Conservation (phyloP, 345 rosid genomes). For the Euphorbia peplus region DNA sequence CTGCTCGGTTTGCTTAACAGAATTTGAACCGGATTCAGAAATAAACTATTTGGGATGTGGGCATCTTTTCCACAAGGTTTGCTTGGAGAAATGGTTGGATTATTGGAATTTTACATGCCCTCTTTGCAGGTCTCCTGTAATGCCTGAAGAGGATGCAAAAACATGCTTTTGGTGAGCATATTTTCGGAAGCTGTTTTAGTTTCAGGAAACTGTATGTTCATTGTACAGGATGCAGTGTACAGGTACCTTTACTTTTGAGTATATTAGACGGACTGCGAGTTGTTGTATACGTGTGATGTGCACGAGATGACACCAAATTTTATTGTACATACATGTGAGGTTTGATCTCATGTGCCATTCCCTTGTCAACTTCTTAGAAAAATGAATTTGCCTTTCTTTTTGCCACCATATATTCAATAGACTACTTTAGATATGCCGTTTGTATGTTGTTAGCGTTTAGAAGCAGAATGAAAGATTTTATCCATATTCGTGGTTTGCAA, state of each 20-base stretch:
- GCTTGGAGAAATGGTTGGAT: constrained; percentile 78
- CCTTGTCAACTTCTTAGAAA: background rate
- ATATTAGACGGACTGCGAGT: background rate
- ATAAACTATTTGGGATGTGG: constrained; percentile 64
- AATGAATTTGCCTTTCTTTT: background rate
- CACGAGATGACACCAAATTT: constrained; percentile 15
- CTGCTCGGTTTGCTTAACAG: constrained; percentile 64
- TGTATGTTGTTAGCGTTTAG: background rate
- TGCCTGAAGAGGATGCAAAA: constrained; percentile 39
- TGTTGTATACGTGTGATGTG: constrained; percentile 13
- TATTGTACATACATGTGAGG: constrained; percentile 29
- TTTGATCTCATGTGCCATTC: constrained; percentile 2
- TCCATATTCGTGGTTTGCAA: too few species aligned
- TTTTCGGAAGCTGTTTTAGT: background rate
- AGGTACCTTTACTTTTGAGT: constrained; percentile 9
- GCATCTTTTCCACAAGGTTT: constrained; percentile 61
- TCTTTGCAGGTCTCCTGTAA: constrained; percentile 61
- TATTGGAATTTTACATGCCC: constrained; percentile 78
- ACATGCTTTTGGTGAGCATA: constrained; percentile 45
- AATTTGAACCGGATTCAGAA: constrained; percentile 58
- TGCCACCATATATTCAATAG: background rate
- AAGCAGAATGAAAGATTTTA: background rate
- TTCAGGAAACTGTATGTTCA: constrained; percentile 14
- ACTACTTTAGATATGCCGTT: background rate
- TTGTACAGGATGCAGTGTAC: constrained; percentile 19